These are phyloP conservation scores for Calonectria hawksworthii DNA, from an alignment of 2,329 filamentous ascomycete genomes.

Conservation along the genomic window DNA sequence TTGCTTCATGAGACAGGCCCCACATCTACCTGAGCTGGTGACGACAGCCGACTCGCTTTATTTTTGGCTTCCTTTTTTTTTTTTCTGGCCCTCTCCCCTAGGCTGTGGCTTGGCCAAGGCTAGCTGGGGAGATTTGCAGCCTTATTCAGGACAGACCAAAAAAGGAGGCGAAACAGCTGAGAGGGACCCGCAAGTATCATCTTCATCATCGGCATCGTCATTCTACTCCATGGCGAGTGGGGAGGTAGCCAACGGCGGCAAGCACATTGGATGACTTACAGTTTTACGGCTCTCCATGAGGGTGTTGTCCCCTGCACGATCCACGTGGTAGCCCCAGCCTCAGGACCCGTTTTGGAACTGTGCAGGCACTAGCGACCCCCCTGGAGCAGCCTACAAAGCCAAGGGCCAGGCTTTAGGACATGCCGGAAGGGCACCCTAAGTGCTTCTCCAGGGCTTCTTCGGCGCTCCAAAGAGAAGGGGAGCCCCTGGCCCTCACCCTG, in stretches of 20 bases:
- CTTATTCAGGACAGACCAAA: slow-evolving; percentile 10
- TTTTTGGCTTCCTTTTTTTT: neutral
- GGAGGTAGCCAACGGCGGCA: slow-evolving; percentile 35
- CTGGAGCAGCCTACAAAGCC: slow-evolving; percentile 28
- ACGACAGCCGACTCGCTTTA: neutral
- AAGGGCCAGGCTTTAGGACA: slow-evolving; percentile 25
- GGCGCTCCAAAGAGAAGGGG: slow-evolving; percentile 13
- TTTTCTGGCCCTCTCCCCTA: neutral
- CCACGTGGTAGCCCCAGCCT: slow-evolving; percentile 48
- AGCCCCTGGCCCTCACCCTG: neutral
- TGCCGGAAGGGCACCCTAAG: slow-evolving; percentile 16
- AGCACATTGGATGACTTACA: slow-evolving; percentile 42
- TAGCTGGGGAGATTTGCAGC: slow-evolving; percentile 1
- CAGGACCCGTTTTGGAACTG: slow-evolving; percentile 43
- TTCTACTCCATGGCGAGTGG: slow-evolving; percentile 30
- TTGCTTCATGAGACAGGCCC: slow-evolving; percentile 37
- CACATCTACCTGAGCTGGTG: slow-evolving; percentile 28
- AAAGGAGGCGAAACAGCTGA: neutral
- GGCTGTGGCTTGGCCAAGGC: neutral
- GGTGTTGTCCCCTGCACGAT: slow-evolving; percentile 47
- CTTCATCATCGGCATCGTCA: slow-evolving; percentile 29
- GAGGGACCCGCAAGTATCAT: slow-evolving; percentile 12
- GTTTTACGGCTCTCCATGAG: slow-evolving; percentile 40
- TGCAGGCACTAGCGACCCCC: slow-evolving; percentile 44
- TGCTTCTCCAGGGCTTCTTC: slow-evolving; percentile 31